Evolutionary conservation across 139 green algal species (phyloP).

Genomic region (Chlamydomonas incerta): DNA sequence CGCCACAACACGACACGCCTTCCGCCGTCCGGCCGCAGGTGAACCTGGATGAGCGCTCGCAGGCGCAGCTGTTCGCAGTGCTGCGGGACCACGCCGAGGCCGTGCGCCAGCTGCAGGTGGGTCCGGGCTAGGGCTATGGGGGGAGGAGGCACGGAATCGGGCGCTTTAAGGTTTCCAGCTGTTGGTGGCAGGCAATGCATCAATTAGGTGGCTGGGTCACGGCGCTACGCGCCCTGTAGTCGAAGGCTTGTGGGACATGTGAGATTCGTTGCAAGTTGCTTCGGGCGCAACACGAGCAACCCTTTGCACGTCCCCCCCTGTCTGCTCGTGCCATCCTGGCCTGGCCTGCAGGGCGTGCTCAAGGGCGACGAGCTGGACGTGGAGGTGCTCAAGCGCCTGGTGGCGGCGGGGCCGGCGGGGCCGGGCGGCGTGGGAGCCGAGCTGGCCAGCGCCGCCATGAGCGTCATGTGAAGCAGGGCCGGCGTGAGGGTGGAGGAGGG

Average conservation of each 20-base stretch:
- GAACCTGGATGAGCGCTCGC: slow-evolving; percentile 34
- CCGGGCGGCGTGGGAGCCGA: neutral
- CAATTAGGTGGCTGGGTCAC: no score
- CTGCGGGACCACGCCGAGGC: slow-evolving; percentile 49
- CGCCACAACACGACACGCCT: no score
- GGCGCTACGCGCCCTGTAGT: no score
- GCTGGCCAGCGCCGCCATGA: neutral
- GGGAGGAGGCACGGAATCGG: neutral
- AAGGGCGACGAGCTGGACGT: slow-evolving; percentile 47
- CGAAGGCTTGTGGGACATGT: no score
- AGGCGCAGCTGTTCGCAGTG: slow-evolving; percentile 40
- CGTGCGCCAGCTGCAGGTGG: slow-evolving; percentile 51
- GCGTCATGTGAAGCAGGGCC: neutral
- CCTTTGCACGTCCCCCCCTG: no score
- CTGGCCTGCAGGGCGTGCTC: slow-evolving; percentile 28
- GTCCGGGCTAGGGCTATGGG: neutral
- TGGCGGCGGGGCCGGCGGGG: neutral
- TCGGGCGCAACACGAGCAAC: no score
- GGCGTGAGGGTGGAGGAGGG: no score
- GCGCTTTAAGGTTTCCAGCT: neutral
- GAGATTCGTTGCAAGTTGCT: no score
- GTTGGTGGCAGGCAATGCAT: no score
- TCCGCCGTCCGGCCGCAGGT: neutral
- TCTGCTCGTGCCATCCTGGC: no score
- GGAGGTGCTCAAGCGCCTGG: slow-evolving; percentile 29